Base-by-base conservation (phyloP, 2,329 filamentous ascomycete genomes). In the Verticillium isaacii region DNA sequence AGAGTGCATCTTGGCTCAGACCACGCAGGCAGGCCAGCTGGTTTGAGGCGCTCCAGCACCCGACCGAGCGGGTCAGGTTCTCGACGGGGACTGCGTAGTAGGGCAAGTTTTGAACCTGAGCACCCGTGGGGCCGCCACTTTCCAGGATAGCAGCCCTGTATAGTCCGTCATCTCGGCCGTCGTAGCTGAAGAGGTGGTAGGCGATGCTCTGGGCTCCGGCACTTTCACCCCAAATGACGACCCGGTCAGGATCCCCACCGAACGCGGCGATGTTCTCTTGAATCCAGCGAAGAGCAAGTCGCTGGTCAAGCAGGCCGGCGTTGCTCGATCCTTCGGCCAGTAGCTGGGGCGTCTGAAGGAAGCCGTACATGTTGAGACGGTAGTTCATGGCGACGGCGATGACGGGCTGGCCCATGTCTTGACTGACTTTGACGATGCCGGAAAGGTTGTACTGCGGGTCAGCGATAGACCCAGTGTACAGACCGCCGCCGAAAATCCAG, bases 371-470 rank as follows among this genome's bases (percentile, higher is more conserved):
- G 6, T 76, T 78, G 7, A 84, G 72, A 14, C 83, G 77, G 63
- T 85, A 85, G 66, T 85, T 85, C 66, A 85, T 75, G 55, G 77
- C 80, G 2, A 85, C 81, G 1, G 75, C 81, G 17, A 87, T 77
- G 50, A 87, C 75, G 0, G 82, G 83, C 66, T 83, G 80, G 50
- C 76, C 77, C 25, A 85, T 79, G 3, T 79, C 72, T 50, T 82
- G 79, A 7, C 82, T 79, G 32, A 82, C 79, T 55, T 80, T 73
- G 7, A 90, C 83, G 56, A 89, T 82, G 57, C 82, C 85, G 25
- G 84, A 85, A 39, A 89, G 77, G 67, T 90, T 89, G 70, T 90
- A 90, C 60, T 86, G 80, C 5, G 81, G 75, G 63, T 87, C 84
- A 64, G 74, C 66, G 66, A 78, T 69, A 69, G 79, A 75, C 1